Base-by-base conservation (phyloP, 2,329 filamentous ascomycete genomes). In the Aspergillus felis region DNA sequence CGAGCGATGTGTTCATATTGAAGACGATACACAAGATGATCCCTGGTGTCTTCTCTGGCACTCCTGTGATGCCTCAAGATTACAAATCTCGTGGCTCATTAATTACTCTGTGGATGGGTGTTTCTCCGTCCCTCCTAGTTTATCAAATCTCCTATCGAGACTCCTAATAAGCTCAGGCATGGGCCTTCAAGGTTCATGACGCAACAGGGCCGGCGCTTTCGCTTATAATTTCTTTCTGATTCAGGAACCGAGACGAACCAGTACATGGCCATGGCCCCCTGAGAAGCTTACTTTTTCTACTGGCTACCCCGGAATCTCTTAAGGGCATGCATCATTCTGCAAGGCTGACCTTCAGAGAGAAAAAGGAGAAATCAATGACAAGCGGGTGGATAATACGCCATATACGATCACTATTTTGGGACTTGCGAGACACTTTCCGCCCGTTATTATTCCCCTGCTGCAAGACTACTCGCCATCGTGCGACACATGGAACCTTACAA, bases 271-370 rank as follows among this genome's bases (percentile, higher is more conserved):
- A 53, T 59, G 32, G 28, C 49, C 50, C 52, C 46, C 50, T 55
- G 49, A 52, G 58, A 56, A 60, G 58, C 56, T 58, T 58, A 58
- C 54, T 52, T 52, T 44, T 22, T 25, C 28, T 6, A 10, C 52
- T 47, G 24, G 20, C 35, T 61, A 56, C 59, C 59, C 59, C 59
- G 52, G 57, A 59, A 50, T 32, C 48, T 42, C 48, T 52, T 53
- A 50, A 56, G 55, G 38, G 52, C 53, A 42, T 35, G 50, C 25
- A 41, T 7, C 22, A 47, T 14, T 25, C 44, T 22, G 20, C 24
- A 24, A 47, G 22, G 22, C 27, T 25, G 10, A 25, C 29, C 49
- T 25, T 22, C 49, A 47, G 25, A 29, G 38, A 56, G 48, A 46
- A 48, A 35, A 56, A 52, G 41, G 44, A 25, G 44, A 22, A 12